Evolutionary conservation across 768 basidiomycete species (phyloP).

Genomic region (Termitomyces sp.): DNA sequence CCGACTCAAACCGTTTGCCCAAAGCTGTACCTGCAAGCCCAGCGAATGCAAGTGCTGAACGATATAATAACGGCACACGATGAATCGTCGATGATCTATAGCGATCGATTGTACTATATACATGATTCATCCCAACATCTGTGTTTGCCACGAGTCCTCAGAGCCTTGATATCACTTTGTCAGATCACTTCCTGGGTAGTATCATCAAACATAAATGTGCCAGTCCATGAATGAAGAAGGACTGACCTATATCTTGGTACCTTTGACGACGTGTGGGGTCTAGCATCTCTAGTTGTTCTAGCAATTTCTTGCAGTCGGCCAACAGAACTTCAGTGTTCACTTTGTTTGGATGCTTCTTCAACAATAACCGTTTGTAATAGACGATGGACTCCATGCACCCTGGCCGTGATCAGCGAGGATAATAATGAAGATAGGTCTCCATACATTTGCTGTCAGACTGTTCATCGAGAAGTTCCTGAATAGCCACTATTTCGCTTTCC

Average conservation of each 20-base stretch:
- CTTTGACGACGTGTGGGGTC: constrained; percentile 65
- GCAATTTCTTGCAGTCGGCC: constrained; percentile 32
- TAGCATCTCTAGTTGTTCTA: constrained; percentile 38
- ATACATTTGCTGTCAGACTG: constrained; percentile 93
- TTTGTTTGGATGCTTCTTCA: constrained; percentile 38
- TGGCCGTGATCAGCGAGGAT: constrained; percentile 25
- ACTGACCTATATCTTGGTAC: constrained; percentile 65
- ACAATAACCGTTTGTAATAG: constrained; percentile 71
- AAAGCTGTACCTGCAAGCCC: constrained; percentile 57
- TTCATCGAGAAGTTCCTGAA: constrained; percentile 80
- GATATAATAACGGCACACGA: background rate
- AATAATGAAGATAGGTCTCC: constrained; percentile 15
- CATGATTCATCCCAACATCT: background rate
- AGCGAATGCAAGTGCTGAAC: constrained; percentile 64
- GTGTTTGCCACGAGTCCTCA: background rate
- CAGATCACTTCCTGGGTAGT: background rate
- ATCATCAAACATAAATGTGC: background rate
- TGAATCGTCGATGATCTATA: no score
- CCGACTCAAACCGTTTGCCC: background rate
- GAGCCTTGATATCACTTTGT: background rate
- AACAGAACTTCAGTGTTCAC: constrained; percentile 3
- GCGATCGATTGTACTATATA: background rate
- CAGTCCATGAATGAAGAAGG: background rate
- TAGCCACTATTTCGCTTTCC: constrained; percentile 70
- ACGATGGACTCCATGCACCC: constrained; percentile 96